phyloP scores from a whole-genome alignment of 1,139 yeast genomes.

The Scheffersomyces segobiensis region DNA sequence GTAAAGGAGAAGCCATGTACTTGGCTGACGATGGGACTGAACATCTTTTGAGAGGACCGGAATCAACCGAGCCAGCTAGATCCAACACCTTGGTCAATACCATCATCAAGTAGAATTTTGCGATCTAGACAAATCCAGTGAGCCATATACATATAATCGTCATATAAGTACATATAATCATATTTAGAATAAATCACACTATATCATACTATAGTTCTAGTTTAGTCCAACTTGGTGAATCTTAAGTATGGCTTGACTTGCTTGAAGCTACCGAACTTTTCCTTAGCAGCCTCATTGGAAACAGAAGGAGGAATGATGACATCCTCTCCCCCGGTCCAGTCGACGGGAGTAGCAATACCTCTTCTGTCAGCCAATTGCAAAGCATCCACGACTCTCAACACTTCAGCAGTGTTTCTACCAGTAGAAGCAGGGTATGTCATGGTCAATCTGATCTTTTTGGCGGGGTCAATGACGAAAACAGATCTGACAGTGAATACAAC shows the following conservation, averaged over 20 bases:
- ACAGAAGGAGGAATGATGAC: constrained; percentile 79
- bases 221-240: constrained; percentile 12
- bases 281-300: constrained; percentile 69
- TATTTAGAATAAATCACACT: neutral
- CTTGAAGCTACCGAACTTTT: constrained; percentile 73
- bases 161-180: neutral
- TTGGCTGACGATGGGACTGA: constrained; percentile 10
- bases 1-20: constrained; percentile 22
- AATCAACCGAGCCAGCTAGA: neutral
- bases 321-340: constrained; percentile 87
- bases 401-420: constrained; percentile 88
- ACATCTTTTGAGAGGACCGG: constrained; percentile 5
- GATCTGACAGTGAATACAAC: constrained; percentile 65
- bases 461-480: constrained; percentile 80
- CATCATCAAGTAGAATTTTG: neutral
- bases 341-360: constrained; percentile 78
- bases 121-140: neutral
- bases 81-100: neutral
- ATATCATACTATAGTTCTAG: no score
- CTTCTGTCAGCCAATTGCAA: constrained; percentile 73
- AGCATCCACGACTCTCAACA: constrained; percentile 77
- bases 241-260: constrained; percentile 74
- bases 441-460: constrained; percentile 69
- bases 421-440: constrained; percentile 83
- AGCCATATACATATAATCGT: neutral